Conservation (phyloP, 768 basidiomycete genomes). For the Tricholoma bakamatsutake region DNA sequence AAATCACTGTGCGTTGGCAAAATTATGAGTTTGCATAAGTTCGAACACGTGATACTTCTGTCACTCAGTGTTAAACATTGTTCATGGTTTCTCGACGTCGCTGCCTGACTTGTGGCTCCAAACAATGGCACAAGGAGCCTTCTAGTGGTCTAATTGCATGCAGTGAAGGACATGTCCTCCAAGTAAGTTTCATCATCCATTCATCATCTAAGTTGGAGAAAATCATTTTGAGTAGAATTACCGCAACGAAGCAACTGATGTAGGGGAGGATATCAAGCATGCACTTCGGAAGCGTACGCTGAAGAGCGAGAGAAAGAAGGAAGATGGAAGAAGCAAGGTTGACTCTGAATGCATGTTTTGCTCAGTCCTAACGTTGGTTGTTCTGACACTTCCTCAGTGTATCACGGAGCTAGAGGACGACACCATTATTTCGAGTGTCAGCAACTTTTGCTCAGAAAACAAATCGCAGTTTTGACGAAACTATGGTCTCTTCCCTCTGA, state of each 20-base stretch:
- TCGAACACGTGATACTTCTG: too few relatives aligned
- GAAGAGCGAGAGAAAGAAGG: constrained; percentile 52
- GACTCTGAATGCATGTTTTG: constrained; percentile 50
- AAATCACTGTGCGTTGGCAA: constrained; percentile 9
- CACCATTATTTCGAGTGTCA: constrained; percentile 82
- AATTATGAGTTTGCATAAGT: neutral
- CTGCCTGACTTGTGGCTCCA: constrained; percentile 78
- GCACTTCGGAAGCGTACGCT: constrained; percentile 59
- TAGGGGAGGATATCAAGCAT: constrained; percentile 56
- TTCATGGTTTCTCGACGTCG: constrained; percentile 60
- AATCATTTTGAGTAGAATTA: constrained; percentile 51
- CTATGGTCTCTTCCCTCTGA: constrained; percentile 73
- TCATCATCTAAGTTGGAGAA: neutral
- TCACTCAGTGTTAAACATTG: too few relatives aligned
- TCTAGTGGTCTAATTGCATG: constrained; percentile 79
- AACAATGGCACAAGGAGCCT: constrained; percentile 83
- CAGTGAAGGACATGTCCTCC: constrained; percentile 87
- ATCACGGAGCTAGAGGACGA: constrained; percentile 73
- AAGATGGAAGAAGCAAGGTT: constrained; percentile 40
- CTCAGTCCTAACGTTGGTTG: neutral
- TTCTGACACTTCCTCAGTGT: constrained; percentile 45
- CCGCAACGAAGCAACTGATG: constrained; percentile 69
- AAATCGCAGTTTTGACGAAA: constrained; percentile 52
- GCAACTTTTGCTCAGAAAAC: constrained; percentile 76
- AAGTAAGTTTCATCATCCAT: constrained; percentile 40